Percentiles rank a stretch among this genome's conserved stretches.
Conservation (phyloP, 1,139 yeast genomes). For the Candida frijolesensis region DNA sequence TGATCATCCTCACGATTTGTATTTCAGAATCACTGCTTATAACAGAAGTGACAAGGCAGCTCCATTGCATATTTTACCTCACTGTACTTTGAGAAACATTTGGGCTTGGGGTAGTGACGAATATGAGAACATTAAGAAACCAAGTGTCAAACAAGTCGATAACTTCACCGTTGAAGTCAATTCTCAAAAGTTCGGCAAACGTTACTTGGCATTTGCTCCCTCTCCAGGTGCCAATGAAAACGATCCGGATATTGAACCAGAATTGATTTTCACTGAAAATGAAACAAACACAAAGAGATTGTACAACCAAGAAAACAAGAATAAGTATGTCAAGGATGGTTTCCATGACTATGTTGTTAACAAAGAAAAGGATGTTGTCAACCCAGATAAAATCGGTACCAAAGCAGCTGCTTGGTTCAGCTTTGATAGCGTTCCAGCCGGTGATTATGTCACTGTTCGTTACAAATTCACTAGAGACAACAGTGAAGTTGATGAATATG, state of each 20-base stretch:
- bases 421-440: conserved; percentile 82
- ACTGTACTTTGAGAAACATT: conserved; percentile 82
- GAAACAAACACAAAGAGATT: conserved; percentile 77
- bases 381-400: conserved; percentile 43
- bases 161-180: conserved; percentile 56
- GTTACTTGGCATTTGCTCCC: conserved; percentile 78
- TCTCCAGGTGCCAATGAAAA: conserved; percentile 74
- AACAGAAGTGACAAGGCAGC: conserved; percentile 84
- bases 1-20: conserved; percentile 78
- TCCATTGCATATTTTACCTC: conserved; percentile 86
- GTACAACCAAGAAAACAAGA: conserved; percentile 61
- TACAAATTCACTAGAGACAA: conserved; percentile 61
- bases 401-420: conserved; percentile 82
- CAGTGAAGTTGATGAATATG: conserved; percentile 72
- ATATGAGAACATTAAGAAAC: conserved; percentile 47
- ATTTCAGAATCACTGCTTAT: conserved; percentile 86
- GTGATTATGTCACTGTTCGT: conserved; percentile 86
- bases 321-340: conserved; percentile 78
- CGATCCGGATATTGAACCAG: conserved; percentile 72
- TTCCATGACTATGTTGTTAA: conserved; percentile 83
- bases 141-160: conserved; percentile 49
- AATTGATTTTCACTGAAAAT: conserved; percentile 81
- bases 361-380: conserved; percentile 59
- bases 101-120: conserved; percentile 87
- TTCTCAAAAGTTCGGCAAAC: conserved; percentile 73